phyloP scores from a whole-genome alignment of 805 yeast genomes.

The Tetrapisispora phaffii region DNA sequence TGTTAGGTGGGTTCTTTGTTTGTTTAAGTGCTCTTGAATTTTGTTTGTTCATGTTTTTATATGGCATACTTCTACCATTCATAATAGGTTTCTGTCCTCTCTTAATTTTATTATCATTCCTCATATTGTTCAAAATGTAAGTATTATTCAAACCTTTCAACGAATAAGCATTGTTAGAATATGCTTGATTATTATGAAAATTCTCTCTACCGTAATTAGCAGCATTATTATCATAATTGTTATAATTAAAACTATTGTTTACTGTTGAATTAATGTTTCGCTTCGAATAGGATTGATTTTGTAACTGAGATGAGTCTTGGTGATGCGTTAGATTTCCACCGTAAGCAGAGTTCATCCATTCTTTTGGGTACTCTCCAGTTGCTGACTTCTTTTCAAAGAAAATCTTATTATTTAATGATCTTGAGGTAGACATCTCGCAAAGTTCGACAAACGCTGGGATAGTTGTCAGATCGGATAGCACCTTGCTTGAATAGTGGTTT shows the following conservation, averaged over 20 bases:
- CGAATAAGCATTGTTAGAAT: neutral
- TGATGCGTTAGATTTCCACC: neutral
- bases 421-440: neutral
- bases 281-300: neutral
- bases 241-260: neutral
- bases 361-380: neutral
- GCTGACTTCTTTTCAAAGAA: neutral
- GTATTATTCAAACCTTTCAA: neutral
- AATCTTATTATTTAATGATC: constrained; percentile 3
- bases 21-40: neutral
- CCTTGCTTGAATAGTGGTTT: too few relatives aligned
- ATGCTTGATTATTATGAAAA: neutral
- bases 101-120: constrained; percentile 1
- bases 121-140: neutral
- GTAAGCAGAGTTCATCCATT: neutral
- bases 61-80: neutral
- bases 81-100: neutral
- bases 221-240: neutral
- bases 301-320: neutral
- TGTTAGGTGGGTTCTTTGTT: neutral
- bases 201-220: neutral
- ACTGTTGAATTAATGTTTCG: neutral
- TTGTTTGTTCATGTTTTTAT: neutral
- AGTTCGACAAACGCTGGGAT: neutral
- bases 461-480: too few relatives aligned